These are phyloP conservation scores for Pythium rhizo-oryzae DNA, from an alignment of 352 stramenopile genomes.

Conservation along the genomic window DNA sequence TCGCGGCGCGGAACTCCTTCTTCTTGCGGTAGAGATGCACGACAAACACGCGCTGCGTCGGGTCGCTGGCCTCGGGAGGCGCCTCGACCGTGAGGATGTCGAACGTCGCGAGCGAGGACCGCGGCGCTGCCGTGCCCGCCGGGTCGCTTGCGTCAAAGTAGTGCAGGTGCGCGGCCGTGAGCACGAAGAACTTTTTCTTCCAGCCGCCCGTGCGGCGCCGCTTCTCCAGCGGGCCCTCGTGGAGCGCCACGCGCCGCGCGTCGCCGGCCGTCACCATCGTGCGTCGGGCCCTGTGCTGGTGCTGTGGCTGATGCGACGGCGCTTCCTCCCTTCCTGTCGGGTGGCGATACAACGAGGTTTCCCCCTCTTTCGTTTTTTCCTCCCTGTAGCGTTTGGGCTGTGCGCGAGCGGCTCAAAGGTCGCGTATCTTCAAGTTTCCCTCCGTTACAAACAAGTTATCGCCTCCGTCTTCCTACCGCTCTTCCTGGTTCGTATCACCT, in stretches of 20 bases:
- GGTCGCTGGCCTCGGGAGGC: conserved; percentile 35
- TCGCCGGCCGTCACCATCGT: conserved; percentile 72
- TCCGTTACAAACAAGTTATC: conserved; percentile 12
- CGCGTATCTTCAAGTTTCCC: conserved; percentile 25
- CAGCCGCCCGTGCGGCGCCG: conserved; percentile 74
- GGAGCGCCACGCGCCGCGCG: conserved; percentile 53
- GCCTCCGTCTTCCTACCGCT: not conserved
- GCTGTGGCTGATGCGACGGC: no score
- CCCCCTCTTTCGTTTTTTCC: not conserved
- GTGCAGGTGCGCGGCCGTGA: conserved; percentile 64
- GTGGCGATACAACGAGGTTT: not conserved
- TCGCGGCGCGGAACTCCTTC: conserved; percentile 72
- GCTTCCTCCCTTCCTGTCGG: not conserved
- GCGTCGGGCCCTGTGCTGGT: no score
- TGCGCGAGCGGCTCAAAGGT: conserved; percentile 7
- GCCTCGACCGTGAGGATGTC: conserved; percentile 69
- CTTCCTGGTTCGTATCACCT: conserved; percentile 13
- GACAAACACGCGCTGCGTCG: conserved; percentile 48
- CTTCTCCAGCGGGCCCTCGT: conserved; percentile 67
- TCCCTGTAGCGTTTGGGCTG: not conserved
- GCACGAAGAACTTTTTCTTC: conserved; percentile 81
- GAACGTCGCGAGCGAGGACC: conserved; percentile 53
- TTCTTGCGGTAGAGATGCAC: conserved; percentile 77
- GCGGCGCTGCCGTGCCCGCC: not conserved
- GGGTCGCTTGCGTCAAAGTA: conserved; percentile 60